Evolutionary conservation across 169 alveolate genomes (phyloP), one percentile per base, ranked within the genome.

Genomic region (Babesia divergens): DNA sequence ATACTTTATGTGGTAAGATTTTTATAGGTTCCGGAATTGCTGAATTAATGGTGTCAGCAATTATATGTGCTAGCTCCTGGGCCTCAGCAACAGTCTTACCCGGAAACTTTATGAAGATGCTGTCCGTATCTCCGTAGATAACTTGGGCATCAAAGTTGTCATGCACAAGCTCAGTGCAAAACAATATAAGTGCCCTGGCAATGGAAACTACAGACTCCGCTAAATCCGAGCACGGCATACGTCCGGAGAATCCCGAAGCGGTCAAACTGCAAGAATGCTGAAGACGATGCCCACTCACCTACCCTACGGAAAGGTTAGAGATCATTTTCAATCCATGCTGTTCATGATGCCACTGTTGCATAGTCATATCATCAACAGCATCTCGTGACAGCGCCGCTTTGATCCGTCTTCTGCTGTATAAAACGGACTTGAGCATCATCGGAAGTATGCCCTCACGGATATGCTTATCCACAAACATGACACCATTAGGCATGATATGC

Each of bases 51-150:
- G 59, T 69, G 20, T 82, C 84, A 37, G 97, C 94, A 14, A 97
- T 96, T 59, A 94, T 96, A 50, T 68, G 42, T 13, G 91, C 91
- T 46, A 93, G 79, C 29, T 82, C 65, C 94, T 93, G 90, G 22
- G 97, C 94, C 59, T 93, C 94, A 32, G 49, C 77, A 35, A 94
- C 89, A 40, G 77, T 86, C 43, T 79, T 55, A 7, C 84, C 95
- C 51, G 97, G 97, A 69, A 94, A 94, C 84, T 94, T 90, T 65
- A 97, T 95, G 97, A 97, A 96, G 20, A 97, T 95, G 18, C 98
- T 94, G 85, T 97, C 99, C 20, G 99, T 97, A 86, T 97, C 99
- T 5, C 99, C 99, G 83, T 97, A 97, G 44, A 96, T 82, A 44
- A 96, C 97, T 65, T 91, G 65, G 28, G 98, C 92, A 26, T 74